Evolutionary conservation across 2,329 filamentous ascomycete genomes (phyloP), one percentile per base, ranked within the genome.

Genomic region (Aspergillus sp.): DNA sequence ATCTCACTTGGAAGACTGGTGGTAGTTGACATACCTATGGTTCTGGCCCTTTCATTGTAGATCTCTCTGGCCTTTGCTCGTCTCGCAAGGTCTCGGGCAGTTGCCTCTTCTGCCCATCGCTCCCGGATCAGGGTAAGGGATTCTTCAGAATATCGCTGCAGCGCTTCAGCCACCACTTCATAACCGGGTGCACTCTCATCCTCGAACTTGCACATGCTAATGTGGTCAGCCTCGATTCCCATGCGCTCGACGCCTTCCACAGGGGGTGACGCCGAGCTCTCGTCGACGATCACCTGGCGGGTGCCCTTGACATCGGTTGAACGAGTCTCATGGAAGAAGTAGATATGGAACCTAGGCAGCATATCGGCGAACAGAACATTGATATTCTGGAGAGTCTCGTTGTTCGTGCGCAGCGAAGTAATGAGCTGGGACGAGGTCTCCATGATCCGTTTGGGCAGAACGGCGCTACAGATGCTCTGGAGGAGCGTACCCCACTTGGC

Each of bases 241-340:
- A 83, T 86, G 53, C 84, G 83, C 38, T 79, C 81, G 0, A 86
- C 83, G 30, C 83, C 83, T 4, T 82, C 81, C 9, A 86, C 69
- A 46, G 80, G 78, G 0, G 85, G 86, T 12, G 81, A 78, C 1
- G 86, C 86, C 1, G 84, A 88, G 41, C 72, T 72, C 45, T 84
- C 74, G 48, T 88, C 83, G 2, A 90, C 86, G 34, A 90, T 77
- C 49, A 86, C 68, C 45, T 75, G 62, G 5, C 70, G 81, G 1
- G 80, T 80, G 2, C 79, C 80, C 54, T 78, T 83, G 33, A 88
- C 57, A 52, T 87, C 80, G 0, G 83, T 86, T 51, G 82, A 83
- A 54, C 83, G 79, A 41, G 82, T 83, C 60, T 90, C 86, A 46
- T 88, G 84, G 34, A 82, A 86, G 76, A 88, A 87, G 57, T 85